These are phyloP conservation scores for Neoconidiobolus thromboides DNA, from an alignment of 371 early-diverging fungal genomes.

Conservation along the genomic window DNA sequence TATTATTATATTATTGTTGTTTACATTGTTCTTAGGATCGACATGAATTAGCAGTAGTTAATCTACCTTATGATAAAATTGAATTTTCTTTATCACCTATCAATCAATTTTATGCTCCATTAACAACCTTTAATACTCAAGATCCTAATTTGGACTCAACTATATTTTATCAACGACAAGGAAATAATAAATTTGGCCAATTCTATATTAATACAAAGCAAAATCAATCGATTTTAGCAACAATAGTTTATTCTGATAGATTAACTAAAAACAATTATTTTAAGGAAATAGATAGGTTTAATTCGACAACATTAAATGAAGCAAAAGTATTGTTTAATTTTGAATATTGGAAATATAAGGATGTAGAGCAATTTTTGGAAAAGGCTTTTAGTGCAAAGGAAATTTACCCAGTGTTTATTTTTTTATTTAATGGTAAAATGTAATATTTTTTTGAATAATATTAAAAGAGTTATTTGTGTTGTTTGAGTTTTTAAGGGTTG, in stretches of 20 bases:
- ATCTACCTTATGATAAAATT: conserved; percentile 14
- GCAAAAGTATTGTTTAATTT: no score
- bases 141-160: neutral
- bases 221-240: neutral
- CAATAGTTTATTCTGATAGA: neutral
- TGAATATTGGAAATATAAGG: no score
- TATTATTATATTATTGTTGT: neutral
- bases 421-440: no score
- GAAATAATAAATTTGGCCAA: conserved; percentile 1
- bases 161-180: neutral
- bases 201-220: neutral
- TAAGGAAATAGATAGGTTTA: no score
- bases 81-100: conserved; percentile 24
- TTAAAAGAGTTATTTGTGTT: no score
- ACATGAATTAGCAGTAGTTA: conserved; percentile 23
- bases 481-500: no score
- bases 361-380: no score
- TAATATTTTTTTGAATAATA: no score
- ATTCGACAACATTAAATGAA: no score
- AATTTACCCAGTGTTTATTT: no score
- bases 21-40: conserved; percentile 10
- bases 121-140: neutral
- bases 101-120: conserved; percentile 22
- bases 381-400: no score
- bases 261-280: no score